phyloP scores from a whole-genome alignment of 2,329 filamentous ascomycete genomes.

The Diplocarpon rosae region DNA sequence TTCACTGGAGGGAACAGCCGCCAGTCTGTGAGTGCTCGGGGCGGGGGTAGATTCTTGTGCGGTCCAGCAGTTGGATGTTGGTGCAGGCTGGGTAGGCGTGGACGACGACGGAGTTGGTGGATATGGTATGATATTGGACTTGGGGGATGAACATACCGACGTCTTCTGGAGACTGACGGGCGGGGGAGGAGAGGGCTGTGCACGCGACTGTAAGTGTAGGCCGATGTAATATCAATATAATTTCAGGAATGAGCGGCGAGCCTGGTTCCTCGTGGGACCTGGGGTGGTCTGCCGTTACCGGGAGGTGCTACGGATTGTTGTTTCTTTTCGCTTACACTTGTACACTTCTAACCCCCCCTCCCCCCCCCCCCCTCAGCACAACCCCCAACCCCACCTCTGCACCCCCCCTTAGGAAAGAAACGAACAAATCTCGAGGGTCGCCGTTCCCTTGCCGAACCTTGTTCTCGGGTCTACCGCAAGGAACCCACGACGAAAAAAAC shows the following conservation, averaged over 20 bases:
- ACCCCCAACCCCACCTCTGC: not conserved
- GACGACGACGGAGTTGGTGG: not conserved
- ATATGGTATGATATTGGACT: not conserved
- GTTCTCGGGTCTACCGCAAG: too few species aligned
- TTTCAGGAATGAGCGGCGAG: not conserved
- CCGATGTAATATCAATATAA: not conserved
- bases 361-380: not conserved
- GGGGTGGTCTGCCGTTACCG: too few species aligned
- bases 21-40: not conserved
- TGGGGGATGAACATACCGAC: not conserved
- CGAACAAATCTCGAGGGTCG: too few species aligned
- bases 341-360: not conserved
- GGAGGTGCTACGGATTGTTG: not conserved
- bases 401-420: not conserved
- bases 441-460: too few species aligned
- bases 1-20: not conserved
- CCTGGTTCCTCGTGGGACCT: not conserved
- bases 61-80: not conserved
- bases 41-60: not conserved
- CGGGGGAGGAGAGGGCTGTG: not conserved
- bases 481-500: too few species aligned
- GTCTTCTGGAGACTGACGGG: not conserved
- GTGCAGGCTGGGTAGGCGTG: not conserved
- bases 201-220: not conserved
- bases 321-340: not conserved